phyloP scores from a whole-genome alignment of 345 rosid species.

The Gossypium bickii region DNA sequence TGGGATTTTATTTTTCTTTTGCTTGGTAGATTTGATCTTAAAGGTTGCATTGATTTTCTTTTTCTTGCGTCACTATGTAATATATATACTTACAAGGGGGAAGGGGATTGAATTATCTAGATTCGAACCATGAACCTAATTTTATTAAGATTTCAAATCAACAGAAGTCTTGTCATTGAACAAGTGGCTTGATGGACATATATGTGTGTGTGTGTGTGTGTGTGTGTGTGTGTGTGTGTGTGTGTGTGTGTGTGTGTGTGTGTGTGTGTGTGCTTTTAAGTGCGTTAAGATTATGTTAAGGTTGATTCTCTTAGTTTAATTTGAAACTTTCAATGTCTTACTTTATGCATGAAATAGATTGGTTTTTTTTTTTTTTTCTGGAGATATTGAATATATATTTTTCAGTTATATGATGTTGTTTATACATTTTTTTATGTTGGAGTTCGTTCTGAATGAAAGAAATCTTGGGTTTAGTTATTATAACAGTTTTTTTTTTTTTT shows the following conservation, averaged over 20 bases:
- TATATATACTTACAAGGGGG: no score
- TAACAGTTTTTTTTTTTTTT: background rate
- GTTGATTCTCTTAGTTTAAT: background rate
- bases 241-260: no score
- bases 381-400: background rate
- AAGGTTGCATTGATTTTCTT: conserved; percentile 21
- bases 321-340: background rate
- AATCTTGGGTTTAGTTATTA: conserved; percentile 1
- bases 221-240: no score
- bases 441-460: background rate
- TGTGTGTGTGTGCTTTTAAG: no score
- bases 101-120: no score
- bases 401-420: background rate
- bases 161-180: no score
- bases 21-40: conserved; percentile 18
- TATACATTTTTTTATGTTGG: background rate
- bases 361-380: background rate
- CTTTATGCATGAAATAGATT: background rate
- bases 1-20: background rate
- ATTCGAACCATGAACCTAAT: no score
- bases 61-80: no score
- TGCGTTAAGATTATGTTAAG: no score
- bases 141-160: no score
- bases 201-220: no score
- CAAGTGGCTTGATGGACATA: no score